Evolutionary conservation across 495 filamentous ascomycete species (phyloP).

Genomic region (Ascobolus immersus): DNA sequence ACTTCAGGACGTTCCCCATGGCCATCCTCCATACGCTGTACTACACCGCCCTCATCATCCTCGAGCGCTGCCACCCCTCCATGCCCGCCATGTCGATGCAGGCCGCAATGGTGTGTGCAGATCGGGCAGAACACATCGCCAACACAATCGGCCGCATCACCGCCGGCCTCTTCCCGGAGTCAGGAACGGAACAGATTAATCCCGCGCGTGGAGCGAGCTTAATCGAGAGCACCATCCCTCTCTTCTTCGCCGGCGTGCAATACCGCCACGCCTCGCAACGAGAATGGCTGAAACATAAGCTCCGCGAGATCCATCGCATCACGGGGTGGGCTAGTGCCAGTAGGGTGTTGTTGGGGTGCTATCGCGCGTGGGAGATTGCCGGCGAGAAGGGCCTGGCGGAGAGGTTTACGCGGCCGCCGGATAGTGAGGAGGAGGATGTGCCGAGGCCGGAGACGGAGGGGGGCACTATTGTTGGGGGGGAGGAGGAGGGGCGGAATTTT

Average conservation of each 20-base stretch:
- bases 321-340: conserved; percentile 70
- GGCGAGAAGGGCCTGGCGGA: conserved; percentile 49
- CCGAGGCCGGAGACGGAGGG: conserved; percentile 9
- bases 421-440: conserved; percentile 16
- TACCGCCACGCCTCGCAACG: conserved; percentile 48
- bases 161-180: conserved; percentile 47
- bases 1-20: conserved; percentile 67
- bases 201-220: conserved; percentile 60
- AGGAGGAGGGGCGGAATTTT: conserved; percentile 27
- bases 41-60: conserved; percentile 54
- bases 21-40: conserved; percentile 64
- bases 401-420: conserved; percentile 32
- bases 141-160: conserved; percentile 56
- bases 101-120: conserved; percentile 46
- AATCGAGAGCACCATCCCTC: conserved; percentile 47
- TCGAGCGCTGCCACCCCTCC: conserved; percentile 50
- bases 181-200: conserved; percentile 33
- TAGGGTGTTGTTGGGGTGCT: conserved; percentile 59
- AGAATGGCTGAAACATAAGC: conserved; percentile 42
- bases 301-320: conserved; percentile 48
- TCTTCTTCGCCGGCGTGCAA: conserved; percentile 74
- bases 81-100: conserved; percentile 87
- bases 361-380: conserved; percentile 52
- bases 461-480: not conserved
- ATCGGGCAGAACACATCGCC: conserved; percentile 40